phyloP scores from a whole-genome alignment of 805 yeast genomes.

The Lachancea quebecensis region DNA sequence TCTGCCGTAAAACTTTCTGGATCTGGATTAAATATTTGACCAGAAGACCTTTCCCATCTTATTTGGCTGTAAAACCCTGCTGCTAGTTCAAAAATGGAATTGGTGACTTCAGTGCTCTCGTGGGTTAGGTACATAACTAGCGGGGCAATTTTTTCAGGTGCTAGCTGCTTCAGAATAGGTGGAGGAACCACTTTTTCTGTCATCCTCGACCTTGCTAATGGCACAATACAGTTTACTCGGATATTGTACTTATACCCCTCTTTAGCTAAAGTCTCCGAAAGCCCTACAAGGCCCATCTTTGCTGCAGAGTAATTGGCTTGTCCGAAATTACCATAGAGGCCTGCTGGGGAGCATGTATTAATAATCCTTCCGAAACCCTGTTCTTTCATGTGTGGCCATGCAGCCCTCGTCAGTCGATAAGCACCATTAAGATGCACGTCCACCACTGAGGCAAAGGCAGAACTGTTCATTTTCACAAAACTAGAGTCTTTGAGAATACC shows the following conservation, averaged over 20 bases:
- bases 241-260: slow-evolving; percentile 87
- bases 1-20: slow-evolving; percentile 69
- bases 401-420: slow-evolving; percentile 74
- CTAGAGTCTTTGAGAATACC: slow-evolving; percentile 88
- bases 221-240: slow-evolving; percentile 81
- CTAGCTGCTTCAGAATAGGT: slow-evolving; percentile 68
- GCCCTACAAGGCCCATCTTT: slow-evolving; percentile 81
- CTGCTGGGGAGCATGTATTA: slow-evolving; percentile 97
- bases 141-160: slow-evolving; percentile 90
- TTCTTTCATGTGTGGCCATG: slow-evolving; percentile 83
- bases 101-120: slow-evolving; percentile 53
- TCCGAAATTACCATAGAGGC: slow-evolving; percentile 93
- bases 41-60: slow-evolving; percentile 91
- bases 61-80: slow-evolving; percentile 90
- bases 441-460: slow-evolving; percentile 71
- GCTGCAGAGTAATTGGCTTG: slow-evolving; percentile 95
- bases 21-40: slow-evolving; percentile 76
- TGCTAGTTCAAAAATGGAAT: slow-evolving; percentile 84
- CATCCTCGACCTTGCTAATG: slow-evolving; percentile 94
- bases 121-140: slow-evolving; percentile 76
- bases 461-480: slow-evolving; percentile 76
- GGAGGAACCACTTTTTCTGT: slow-evolving; percentile 86
- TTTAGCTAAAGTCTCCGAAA: slow-evolving; percentile 90
- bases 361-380: slow-evolving; percentile 85
- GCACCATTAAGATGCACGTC: slow-evolving; percentile 91